phyloP scores from a whole-genome alignment of 768 basidiomycete genomes.

The Suillus spraguei region DNA sequence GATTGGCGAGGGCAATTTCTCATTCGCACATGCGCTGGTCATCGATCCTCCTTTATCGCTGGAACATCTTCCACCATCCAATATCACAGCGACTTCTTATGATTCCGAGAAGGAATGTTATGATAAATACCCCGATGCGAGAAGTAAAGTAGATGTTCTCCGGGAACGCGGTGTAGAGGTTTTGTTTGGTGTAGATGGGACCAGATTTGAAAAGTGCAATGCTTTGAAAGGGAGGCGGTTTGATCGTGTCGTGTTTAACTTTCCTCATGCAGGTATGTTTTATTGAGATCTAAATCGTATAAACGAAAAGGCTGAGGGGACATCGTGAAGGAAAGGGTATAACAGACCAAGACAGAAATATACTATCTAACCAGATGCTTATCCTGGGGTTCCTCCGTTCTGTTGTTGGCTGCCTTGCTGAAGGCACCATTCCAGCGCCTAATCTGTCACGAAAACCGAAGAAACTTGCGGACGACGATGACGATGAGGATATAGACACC shows the following conservation, averaged over 20 bases:
- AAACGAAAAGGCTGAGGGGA: conserved; percentile 6
- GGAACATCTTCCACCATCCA: conserved; percentile 57
- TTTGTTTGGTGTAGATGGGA: conserved; percentile 86
- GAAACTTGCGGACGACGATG: conserved; percentile 33
- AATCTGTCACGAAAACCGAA: conserved; percentile 47
- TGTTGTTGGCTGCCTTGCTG: conserved; percentile 58
- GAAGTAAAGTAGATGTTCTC: conserved; percentile 56
- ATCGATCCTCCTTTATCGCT: conserved; percentile 46
- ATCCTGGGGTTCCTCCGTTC: conserved; percentile 83
- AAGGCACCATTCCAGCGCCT: conserved; percentile 55
- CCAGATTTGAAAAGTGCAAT: conserved; percentile 61
- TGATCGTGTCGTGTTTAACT: conserved; percentile 92
- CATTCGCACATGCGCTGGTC: conserved; percentile 80
- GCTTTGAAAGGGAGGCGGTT: conserved; percentile 63
- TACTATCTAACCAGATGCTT: conserved; percentile 84
- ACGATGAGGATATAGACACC: conserved; percentile 23
- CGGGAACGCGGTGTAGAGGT: conserved; percentile 65
- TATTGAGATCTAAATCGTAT: conserved; percentile 6
- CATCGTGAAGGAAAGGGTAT: conserved; percentile 74
- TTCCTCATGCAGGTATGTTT: conserved; percentile 87
- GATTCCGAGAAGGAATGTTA: conserved; percentile 79
- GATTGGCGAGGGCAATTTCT: conserved; percentile 95
- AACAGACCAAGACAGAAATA: conserved; percentile 91
- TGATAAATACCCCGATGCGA: conserved; percentile 79
- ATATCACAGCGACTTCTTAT: conserved; percentile 83